phyloP scores from a whole-genome alignment of 2,329 filamentous ascomycete genomes.

The Fusarium temperatum region DNA sequence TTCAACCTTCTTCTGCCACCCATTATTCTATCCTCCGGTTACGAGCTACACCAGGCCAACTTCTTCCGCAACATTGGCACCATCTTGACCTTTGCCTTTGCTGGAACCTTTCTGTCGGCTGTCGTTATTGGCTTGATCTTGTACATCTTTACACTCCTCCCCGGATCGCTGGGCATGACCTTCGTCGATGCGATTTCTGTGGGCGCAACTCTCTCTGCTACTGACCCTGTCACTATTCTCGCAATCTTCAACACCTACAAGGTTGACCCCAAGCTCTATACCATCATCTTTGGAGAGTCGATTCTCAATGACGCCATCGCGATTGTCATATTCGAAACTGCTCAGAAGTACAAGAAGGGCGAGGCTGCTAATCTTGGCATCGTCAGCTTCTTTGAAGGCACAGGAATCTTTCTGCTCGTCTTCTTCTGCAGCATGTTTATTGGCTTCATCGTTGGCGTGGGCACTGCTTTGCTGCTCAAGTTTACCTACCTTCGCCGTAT shows the following conservation, averaged over 20 bases:
- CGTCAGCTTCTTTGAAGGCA: conserved; percentile 86
- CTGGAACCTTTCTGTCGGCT: conserved; percentile 95
- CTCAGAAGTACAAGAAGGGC: conserved; percentile 87
- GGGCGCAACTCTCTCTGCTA: conserved; percentile 94
- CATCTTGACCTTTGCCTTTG: conserved; percentile 97
- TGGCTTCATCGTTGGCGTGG: conserved; percentile 86
- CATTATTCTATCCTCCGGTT: conserved; percentile 96
- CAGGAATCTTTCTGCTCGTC: conserved; percentile 92
- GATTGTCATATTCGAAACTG: conserved; percentile 98
- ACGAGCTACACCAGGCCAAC: conserved; percentile 97
- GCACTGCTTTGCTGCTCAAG: conserved; percentile 88
- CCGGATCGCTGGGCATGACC: conserved; percentile 82
- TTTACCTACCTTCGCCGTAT: conserved; percentile 93
- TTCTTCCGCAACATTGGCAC: conserved; percentile 99
- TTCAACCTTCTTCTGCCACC: conserved; percentile 98
- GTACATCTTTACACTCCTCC: conserved; percentile 87
- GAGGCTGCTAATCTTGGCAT: conserved; percentile 77
- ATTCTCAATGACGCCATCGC: conserved; percentile 98
- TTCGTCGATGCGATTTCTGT: conserved; percentile 98
- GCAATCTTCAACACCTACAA: conserved; percentile 99
- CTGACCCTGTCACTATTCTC: conserved; percentile 95
- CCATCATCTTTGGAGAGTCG: conserved; percentile 97
- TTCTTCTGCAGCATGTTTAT: conserved; percentile 96
- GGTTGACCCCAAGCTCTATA: conserved; percentile 98
- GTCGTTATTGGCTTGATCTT: conserved; percentile 91